A percentile compares a stretch with the other conserved stretches of the same genome.
Evolutionary conservation across 2,329 filamentous ascomycete genomes (phyloP).

Genomic region (Cordyceps cateniannulata): DNA sequence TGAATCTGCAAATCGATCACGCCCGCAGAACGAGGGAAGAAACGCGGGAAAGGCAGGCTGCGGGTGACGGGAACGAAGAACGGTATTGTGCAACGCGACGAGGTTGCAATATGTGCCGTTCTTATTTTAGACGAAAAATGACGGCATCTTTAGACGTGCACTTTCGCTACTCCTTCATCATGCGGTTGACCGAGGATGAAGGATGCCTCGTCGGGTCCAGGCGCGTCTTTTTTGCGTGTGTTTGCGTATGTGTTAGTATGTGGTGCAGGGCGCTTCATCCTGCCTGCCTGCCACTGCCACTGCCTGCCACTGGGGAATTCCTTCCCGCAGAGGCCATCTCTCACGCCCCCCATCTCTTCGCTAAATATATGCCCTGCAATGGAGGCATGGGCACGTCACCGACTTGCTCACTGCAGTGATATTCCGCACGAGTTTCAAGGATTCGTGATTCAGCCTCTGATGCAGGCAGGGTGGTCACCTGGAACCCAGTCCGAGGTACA

Average conservation of each 20-base stretch:
- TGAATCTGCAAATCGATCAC: not conserved
- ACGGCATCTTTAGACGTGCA: not conserved
- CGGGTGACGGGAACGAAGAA: not conserved
- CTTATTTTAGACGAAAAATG: not conserved
- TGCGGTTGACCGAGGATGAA: too few relatives aligned
- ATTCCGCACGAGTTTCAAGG: too few relatives aligned
- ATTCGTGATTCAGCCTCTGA: too few relatives aligned
- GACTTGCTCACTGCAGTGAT: too few relatives aligned
- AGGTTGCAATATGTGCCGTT: too few relatives aligned
- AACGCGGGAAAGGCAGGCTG: not conserved
- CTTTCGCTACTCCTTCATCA: too few relatives aligned
- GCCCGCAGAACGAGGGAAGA: not conserved
- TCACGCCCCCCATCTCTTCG: not conserved
- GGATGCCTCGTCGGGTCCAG: not conserved
- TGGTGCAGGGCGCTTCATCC: conserved; percentile 1
- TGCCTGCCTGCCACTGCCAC: too few relatives aligned
- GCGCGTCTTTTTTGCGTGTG: not conserved
- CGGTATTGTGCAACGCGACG: not conserved
- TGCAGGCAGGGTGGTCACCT: too few relatives aligned
- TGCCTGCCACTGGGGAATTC: not conserved
- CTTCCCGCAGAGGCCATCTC: not conserved
- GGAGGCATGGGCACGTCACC: too few relatives aligned
- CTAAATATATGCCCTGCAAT: too few relatives aligned
- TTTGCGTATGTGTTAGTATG: not conserved
- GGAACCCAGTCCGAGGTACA: too few relatives aligned